Evolutionary conservation across 345 rosid species (phyloP), one percentile per base, ranked within the genome.

Genomic region (Corchorus capsularis): DNA sequence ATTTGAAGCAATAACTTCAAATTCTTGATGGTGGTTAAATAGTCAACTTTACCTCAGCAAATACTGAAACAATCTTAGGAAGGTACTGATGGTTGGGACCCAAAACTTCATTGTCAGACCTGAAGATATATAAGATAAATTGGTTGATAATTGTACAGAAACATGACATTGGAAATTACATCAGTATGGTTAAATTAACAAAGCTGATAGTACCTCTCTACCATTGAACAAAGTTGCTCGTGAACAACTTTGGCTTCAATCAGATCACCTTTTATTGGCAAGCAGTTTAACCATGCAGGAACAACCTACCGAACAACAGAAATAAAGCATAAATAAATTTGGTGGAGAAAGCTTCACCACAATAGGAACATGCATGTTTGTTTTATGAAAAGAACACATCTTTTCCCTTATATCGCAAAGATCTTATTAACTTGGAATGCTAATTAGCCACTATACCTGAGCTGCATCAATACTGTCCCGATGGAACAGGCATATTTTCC

Each of bases 191-290:
- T 37, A 19, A 19, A 65, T 19, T 32, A 60, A 74, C 35, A 61
- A 22, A 66, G 61, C 6, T 41, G 17, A 19, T 35, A 12, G 74
- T 80, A 91, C 99, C 99, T 92, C 83, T 96, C 99, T 47, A 92
- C 95, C 99, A 96, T 94, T 54, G 85, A 82, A 84, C 98, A 96
- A 73, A 96, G 99, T 87, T 92, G 96, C 16, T 92, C 97, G 65
- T 96, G 97, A 80, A 96, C 99, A 73, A 88, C 89, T 84, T 96
- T 96, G 80, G 99, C 99, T 85, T 96, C 99, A 79, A 94, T 92
- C 73, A 92, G 81, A 81, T 96, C 99, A 63, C 97, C 97, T 79
- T 86, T 85, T 62, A 96, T 82, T 4, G 99, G 99, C 84, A 96
- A 87, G 85, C 99, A 96, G 85, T 91, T 96, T 84, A 96, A 85